Evolutionary conservation across 164 flowering plant genomes (phyloP).

Genomic region (Dillenia turbinata): DNA sequence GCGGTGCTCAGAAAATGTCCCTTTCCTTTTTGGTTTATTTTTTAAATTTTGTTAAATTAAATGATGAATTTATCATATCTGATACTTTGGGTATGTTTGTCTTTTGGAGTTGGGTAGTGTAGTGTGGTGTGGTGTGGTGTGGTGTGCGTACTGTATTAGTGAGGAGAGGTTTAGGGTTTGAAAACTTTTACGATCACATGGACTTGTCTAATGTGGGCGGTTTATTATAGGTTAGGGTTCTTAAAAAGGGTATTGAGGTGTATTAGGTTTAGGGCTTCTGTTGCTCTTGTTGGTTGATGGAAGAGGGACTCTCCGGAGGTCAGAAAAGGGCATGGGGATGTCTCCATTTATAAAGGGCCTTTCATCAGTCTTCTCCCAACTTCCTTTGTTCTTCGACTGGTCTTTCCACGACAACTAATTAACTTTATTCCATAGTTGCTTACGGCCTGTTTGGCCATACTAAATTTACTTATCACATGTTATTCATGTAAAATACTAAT

Average conservation of each 20-base stretch:
- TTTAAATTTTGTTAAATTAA: background rate
- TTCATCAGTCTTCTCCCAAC: background rate
- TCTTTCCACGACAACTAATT: background rate
- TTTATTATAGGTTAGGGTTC: slow-evolving; percentile 25
- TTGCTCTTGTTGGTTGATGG: slow-evolving; percentile 11
- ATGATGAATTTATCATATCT: too few species aligned
- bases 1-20: slow-evolving; percentile 70
- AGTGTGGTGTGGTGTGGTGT: background rate
- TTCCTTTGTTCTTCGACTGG: background rate
- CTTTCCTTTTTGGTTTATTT: slow-evolving; percentile 21
- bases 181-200: slow-evolving; percentile 44
- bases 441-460: background rate
- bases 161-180: slow-evolving; percentile 16
- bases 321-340: slow-evolving; percentile 8
- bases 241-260: slow-evolving; percentile 15
- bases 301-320: slow-evolving; percentile 10
- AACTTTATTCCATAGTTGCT: background rate
- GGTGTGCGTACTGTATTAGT: too few species aligned
- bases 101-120: background rate
- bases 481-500: too few species aligned
- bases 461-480: too few species aligned
- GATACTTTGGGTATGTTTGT: too few species aligned
- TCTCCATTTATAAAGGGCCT: background rate
- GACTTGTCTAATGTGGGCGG: slow-evolving; percentile 43
- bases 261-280: too few species aligned